phyloP scores from a whole-genome alignment of 2,329 filamentous ascomycete species.

The Dactylonectria estremocensis region DNA sequence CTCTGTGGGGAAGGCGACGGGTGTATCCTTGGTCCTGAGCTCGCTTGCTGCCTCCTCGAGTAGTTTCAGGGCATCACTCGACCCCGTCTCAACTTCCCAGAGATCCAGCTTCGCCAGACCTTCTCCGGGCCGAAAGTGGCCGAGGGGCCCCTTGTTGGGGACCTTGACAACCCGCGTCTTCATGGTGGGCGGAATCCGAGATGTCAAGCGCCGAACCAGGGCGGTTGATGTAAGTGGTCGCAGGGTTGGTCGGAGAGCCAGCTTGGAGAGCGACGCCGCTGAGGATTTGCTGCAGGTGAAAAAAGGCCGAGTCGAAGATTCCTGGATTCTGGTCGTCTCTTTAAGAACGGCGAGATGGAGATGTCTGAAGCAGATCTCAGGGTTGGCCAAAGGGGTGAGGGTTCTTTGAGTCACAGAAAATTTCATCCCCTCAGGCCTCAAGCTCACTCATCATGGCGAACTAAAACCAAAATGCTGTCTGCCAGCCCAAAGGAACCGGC shows the following conservation, averaged over 20 bases:
- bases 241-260: conserved; percentile 27
- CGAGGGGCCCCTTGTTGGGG: conserved; percentile 50
- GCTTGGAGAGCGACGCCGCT: conserved; percentile 6
- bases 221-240: conserved; percentile 48
- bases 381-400: conserved; percentile 34
- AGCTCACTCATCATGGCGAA: conserved; percentile 45
- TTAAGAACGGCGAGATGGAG: background rate
- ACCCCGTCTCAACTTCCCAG: conserved; percentile 58
- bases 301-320: conserved; percentile 24
- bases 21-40: conserved; percentile 76
- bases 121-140: conserved; percentile 51
- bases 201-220: conserved; percentile 33
- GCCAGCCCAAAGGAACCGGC: conserved; percentile 39
- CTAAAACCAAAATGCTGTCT: conserved; percentile 31
- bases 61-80: conserved; percentile 52
- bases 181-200: conserved; percentile 49
- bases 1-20: conserved; percentile 96
- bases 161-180: conserved; percentile 59
- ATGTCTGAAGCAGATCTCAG: conserved; percentile 20
- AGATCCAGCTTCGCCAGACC: conserved; percentile 55
- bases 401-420: conserved; percentile 46
- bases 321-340: background rate
- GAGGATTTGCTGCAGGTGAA: conserved; percentile 10
- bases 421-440: conserved; percentile 47
- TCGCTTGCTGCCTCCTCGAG: conserved; percentile 77